Conservation (phyloP, 495 filamentous ascomycete genomes). For the Penicillium samsonianum region DNA sequence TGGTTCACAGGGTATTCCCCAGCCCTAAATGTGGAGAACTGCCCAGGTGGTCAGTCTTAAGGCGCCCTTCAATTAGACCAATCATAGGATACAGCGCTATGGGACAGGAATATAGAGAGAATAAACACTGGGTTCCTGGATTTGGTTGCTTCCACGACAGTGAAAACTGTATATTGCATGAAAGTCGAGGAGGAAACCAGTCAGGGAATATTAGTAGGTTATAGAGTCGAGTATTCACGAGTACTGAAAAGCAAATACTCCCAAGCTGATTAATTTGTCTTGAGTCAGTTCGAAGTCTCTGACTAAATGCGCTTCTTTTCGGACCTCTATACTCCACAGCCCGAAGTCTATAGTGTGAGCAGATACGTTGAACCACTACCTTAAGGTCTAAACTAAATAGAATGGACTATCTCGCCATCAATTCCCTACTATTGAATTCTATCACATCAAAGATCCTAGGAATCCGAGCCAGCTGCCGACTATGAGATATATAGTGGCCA, state of each 20-base stretch:
- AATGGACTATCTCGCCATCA: neutral
- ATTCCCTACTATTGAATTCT: too few relatives aligned
- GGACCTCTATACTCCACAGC: neutral
- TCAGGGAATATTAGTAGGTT: too few relatives aligned
- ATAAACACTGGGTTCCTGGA: neutral
- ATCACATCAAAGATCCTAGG: neutral
- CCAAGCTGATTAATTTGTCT: too few relatives aligned
- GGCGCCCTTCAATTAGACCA: neutral
- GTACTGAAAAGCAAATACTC: too few relatives aligned
- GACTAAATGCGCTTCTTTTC: neutral
- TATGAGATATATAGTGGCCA: neutral
- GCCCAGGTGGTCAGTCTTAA: neutral
- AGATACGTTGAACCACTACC: neutral
- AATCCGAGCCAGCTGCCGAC: neutral
- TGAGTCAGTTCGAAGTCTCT: too few relatives aligned
- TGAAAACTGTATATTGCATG: neutral
- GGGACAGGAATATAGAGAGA: neutral
- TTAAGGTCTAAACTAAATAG: neutral
- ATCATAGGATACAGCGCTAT: neutral
- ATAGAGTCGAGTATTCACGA: too few relatives aligned
- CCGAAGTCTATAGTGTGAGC: neutral
- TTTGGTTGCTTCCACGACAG: neutral
- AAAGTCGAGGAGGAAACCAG: too few relatives aligned
- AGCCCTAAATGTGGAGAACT: constrained; percentile 11
- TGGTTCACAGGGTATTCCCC: neutral